phyloP scores from a whole-genome alignment of 108 stramenopile genomes.

The Nitzschia putrida region DNA sequence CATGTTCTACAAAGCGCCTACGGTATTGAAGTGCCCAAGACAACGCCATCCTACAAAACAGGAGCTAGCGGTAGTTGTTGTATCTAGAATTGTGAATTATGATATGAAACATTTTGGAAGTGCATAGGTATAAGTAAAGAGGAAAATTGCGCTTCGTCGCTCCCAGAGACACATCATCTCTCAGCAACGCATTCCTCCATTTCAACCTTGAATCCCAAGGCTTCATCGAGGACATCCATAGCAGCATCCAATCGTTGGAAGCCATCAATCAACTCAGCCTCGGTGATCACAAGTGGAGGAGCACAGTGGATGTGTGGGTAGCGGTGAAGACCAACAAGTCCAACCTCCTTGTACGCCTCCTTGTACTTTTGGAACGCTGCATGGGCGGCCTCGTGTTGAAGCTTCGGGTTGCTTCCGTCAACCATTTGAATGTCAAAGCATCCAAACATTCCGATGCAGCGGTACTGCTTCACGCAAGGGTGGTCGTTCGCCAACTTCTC shows the following conservation, averaged over 20 bases:
- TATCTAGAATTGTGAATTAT: too few species aligned
- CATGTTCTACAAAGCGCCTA: too few species aligned
- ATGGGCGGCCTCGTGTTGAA: conserved; percentile 50
- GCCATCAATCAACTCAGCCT: conserved; percentile 61
- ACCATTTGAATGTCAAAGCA: conserved; percentile 53
- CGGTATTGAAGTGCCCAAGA: too few species aligned
- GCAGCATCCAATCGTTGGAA: conserved; percentile 58
- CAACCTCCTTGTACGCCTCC: conserved; percentile 43
- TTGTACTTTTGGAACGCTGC: conserved; percentile 59
- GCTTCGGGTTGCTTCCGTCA: conserved; percentile 50
- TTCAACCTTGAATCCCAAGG: conserved; percentile 35
- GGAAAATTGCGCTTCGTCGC: too few species aligned
- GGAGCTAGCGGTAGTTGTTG: too few species aligned
- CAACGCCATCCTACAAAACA: too few species aligned
- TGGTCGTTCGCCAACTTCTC: conserved; percentile 44
- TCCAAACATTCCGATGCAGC: conserved; percentile 64
- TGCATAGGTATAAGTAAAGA: too few species aligned
- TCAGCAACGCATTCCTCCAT: too few species aligned
- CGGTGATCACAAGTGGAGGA: conserved; percentile 66
- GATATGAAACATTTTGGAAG: too few species aligned
- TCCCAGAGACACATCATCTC: too few species aligned
- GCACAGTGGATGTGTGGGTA: conserved; percentile 66
- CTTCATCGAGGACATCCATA: conserved; percentile 52
- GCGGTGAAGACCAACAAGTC: conserved; percentile 61
- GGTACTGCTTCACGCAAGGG: conserved; percentile 58